Evolutionary conservation across 2,329 filamentous ascomycete species (phyloP).

Genomic region (Aspergillus sp.): DNA sequence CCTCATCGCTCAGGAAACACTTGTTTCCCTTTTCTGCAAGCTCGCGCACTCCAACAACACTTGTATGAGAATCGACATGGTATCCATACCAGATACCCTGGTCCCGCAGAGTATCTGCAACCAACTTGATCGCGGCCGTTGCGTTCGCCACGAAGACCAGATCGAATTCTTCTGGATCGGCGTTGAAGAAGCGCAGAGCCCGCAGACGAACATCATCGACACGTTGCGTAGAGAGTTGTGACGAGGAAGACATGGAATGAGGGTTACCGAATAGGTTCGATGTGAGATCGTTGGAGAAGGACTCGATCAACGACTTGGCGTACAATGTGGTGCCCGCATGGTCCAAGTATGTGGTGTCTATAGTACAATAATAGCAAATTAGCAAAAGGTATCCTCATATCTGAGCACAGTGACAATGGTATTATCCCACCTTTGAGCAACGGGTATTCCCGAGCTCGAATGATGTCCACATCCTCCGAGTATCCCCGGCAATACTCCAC

Average conservation of each 20-base stretch:
- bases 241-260: constrained; percentile 78
- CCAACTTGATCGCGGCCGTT: constrained; percentile 83
- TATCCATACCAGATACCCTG: constrained; percentile 78
- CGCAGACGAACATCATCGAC: constrained; percentile 72
- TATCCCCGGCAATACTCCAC: constrained; percentile 28
- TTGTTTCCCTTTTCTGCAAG: constrained; percentile 55
- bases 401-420: no score
- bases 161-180: constrained; percentile 76
- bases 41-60: constrained; percentile 75
- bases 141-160: constrained; percentile 89
- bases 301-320: constrained; percentile 73
- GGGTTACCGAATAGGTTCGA: constrained; percentile 82
- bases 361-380: not conserved
- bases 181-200: constrained; percentile 72
- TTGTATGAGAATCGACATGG: constrained; percentile 81
- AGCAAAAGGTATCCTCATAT: no score
- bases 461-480: constrained; percentile 42
- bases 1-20: constrained; percentile 62
- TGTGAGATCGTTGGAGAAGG: constrained; percentile 74
- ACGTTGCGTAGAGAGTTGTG: constrained; percentile 67
- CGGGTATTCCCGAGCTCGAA: constrained; percentile 46
- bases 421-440: constrained; percentile 30
- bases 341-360: constrained; percentile 78
- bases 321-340: constrained; percentile 91
- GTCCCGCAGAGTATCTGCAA: constrained; percentile 71